Evolutionary conservation across 169 alveolate genomes (phyloP), one percentile per base, ranked within the genome.

Genomic region (Fabrea salina): DNA sequence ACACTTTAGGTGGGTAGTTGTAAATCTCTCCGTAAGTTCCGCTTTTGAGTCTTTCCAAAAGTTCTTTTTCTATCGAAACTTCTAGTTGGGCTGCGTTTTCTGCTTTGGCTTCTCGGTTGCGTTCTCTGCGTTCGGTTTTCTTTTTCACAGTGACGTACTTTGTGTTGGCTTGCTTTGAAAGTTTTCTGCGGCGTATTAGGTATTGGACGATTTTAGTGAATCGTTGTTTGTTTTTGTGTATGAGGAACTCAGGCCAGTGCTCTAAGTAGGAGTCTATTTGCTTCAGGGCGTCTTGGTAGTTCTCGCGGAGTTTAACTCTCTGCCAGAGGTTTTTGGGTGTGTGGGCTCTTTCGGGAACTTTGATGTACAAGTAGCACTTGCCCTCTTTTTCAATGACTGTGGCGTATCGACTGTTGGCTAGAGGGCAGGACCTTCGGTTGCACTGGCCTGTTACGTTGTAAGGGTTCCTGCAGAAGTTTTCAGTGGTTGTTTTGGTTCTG

Each of bases 391-490:
- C 99, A 43, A 95, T 91, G 8, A 98, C 97, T 5, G 99, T 98
- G 30, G 99, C 99, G 87, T 97, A 98, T 80, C 95, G 86, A 75
- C 98, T 94, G 89, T 98, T 98, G 11, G 99, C 97, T 37, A 98
- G 88, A 7, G 99, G 99, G 81, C 99, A 98, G 1, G 99, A 94
- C 53, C 92, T 93, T 80, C 98, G 92, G 77, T 97, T 97, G 90
- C 99, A 98, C 53, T 97, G 87, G 19, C 99, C 99, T 11, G 99
- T 98, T 43, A 97, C 99, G 85, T 98, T 97, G 89, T 96, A 97
- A 82, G 92, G 95, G 80, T 92, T 93, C 51, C 96, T 83, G 86
- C 98, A 95, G 87, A 95, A 95, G 33, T 89, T 87, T 53, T 93
- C 82, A 33, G 93, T 84, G 35, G 81, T 94, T 30, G 97, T 93